A percentile compares a stretch with the other conserved stretches of the same genome.
Conservation (phyloP, 495 filamentous ascomycete species). For the Xylaria bambusicola region DNA sequence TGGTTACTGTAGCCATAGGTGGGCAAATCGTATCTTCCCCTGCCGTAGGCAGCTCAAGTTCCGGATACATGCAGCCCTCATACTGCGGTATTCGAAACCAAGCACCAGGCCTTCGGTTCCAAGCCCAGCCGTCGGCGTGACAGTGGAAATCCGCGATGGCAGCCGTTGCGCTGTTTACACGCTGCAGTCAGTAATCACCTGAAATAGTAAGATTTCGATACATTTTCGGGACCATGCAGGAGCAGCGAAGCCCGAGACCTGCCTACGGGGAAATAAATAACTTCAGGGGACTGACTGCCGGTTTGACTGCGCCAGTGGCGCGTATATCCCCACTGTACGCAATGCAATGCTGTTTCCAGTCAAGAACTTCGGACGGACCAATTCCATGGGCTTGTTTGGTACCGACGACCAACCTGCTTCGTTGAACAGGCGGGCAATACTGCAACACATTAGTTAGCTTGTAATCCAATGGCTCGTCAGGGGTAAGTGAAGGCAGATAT, state of each 20-base stretch:
- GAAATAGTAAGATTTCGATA: no score
- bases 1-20: slow-evolving; percentile 13
- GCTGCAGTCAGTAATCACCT: no score
- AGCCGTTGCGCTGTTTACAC: slow-evolving; percentile 31
- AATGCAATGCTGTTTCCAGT: slow-evolving; percentile 18
- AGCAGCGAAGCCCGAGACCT: no score
- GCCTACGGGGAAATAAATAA: no score
- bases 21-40: slow-evolving; percentile 26
- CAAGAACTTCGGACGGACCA: slow-evolving; percentile 25
- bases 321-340: slow-evolving; percentile 18
- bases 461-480: background rate
- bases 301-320: slow-evolving; percentile 1
- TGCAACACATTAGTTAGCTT: slow-evolving; percentile 8
- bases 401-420: slow-evolving; percentile 25
- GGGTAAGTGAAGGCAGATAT: background rate
- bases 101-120: slow-evolving; percentile 29
- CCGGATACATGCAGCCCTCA: slow-evolving; percentile 30
- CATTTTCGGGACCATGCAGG: no score
- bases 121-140: slow-evolving; percentile 22
- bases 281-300: no score
- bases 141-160: slow-evolving; percentile 32
- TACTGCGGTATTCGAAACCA: slow-evolving; percentile 34
- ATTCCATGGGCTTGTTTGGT: background rate
- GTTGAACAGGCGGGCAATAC: slow-evolving; percentile 27
- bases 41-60: slow-evolving; percentile 27